phyloP scores from a whole-genome alignment of 805 yeast species.

The Kluyveromyces siamensis region DNA sequence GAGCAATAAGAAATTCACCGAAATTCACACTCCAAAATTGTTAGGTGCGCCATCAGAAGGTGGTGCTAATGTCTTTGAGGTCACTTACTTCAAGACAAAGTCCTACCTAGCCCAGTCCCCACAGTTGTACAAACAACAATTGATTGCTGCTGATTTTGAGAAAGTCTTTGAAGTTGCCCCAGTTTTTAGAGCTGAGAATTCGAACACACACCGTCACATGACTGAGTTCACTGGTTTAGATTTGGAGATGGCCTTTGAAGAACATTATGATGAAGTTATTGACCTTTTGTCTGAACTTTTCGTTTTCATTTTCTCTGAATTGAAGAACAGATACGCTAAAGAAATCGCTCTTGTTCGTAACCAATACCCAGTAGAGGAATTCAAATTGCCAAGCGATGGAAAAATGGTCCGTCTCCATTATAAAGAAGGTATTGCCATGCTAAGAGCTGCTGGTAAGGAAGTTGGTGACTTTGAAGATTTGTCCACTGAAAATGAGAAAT shows the following conservation, averaged over 20 bases:
- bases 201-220: conserved; percentile 98
- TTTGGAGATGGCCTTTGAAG: conserved; percentile 96
- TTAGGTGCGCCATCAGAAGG: conserved; percentile 96
- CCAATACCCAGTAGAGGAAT: conserved; percentile 97
- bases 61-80: conserved; percentile 94
- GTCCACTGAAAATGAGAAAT: conserved; percentile 89
- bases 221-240: conserved; percentile 97
- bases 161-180: conserved; percentile 94
- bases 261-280: conserved; percentile 89
- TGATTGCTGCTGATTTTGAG: conserved; percentile 97
- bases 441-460: conserved; percentile 82
- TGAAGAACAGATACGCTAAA: conserved; percentile 66
- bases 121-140: conserved; percentile 94
- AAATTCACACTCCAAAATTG: conserved; percentile 93
- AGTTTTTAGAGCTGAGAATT: conserved; percentile 97
- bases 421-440: conserved; percentile 83
- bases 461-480: conserved; percentile 75
- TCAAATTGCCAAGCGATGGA: conserved; percentile 86
- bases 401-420: conserved; percentile 85
- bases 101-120: conserved; percentile 98
- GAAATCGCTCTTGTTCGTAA: conserved; percentile 86
- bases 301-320: conserved; percentile 77
- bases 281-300: conserved; percentile 62
- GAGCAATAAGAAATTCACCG: conserved; percentile 58
- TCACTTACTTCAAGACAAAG: conserved; percentile 82